These are phyloP conservation scores for Flaveria bidentis DNA, from an alignment of 129 eudicot genomes.

Conservation along the genomic window DNA sequence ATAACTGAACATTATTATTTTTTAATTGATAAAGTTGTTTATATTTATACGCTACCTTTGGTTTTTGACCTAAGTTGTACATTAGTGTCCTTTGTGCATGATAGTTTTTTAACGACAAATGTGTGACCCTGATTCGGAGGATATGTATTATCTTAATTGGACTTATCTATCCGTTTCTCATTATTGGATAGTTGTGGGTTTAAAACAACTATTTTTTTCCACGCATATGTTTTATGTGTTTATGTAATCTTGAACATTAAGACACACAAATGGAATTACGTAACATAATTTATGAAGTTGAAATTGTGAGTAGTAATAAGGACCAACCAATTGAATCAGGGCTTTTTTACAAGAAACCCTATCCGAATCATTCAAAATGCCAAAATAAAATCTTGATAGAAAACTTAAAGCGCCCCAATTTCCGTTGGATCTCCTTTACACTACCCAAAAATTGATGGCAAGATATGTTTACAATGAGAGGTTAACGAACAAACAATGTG, in stretches of 20 bases:
- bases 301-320: too few species aligned
- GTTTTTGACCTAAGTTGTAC: neutral
- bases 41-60: neutral
- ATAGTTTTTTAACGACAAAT: too few species aligned
- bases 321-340: neutral
- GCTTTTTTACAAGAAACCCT: too few species aligned
- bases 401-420: neutral
- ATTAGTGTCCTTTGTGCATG: neutral
- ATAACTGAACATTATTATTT: too few species aligned
- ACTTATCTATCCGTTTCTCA: too few species aligned
- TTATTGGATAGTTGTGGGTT: neutral
- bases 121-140: too few species aligned
- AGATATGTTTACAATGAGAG: neutral
- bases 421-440: neutral
- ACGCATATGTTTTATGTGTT: neutral
- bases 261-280: too few species aligned
- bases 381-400: neutral
- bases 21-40: neutral
- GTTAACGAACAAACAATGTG: neutral
- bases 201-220: neutral
- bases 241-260: neutral
- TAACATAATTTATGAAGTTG: too few species aligned
- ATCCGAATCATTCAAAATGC: neutral
- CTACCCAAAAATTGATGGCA: neutral
- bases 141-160: too few species aligned